These are phyloP conservation scores for Magnaporthiopsis rhizophila DNA, from an alignment of 2,329 filamentous ascomycete species.

Conservation along the genomic window DNA sequence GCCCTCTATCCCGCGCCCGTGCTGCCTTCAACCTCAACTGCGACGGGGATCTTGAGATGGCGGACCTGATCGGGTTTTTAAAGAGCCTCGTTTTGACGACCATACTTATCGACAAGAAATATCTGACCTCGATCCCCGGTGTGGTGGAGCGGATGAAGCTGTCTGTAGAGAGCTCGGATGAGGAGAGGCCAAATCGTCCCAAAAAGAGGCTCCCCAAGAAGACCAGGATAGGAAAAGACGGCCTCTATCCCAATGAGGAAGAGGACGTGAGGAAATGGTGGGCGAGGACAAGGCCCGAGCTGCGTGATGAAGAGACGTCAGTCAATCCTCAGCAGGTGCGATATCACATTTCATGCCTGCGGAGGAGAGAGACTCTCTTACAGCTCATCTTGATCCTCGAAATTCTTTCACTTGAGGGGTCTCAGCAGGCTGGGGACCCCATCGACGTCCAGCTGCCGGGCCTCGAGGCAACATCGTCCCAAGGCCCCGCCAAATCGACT, in stretches of 20 bases:
- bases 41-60: slow-evolving; percentile 51
- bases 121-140: slow-evolving; percentile 59
- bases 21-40: slow-evolving; percentile 60
- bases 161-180: slow-evolving; percentile 47
- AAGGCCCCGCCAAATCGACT: slow-evolving; percentile 16
- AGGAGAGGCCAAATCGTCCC: slow-evolving; percentile 22
- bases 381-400: slow-evolving; percentile 76
- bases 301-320: slow-evolving; percentile 36
- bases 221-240: slow-evolving; percentile 59
- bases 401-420: slow-evolving; percentile 59
- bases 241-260: slow-evolving; percentile 60
- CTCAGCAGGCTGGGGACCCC: slow-evolving; percentile 28
- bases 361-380: slow-evolving; percentile 69
- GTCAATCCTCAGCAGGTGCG: slow-evolving; percentile 46
- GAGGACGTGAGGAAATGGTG: slow-evolving; percentile 63
- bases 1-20: slow-evolving; percentile 66
- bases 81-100: slow-evolving; percentile 59
- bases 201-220: slow-evolving; percentile 52
- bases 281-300: slow-evolving; percentile 45
- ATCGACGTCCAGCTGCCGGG: slow-evolving; percentile 40
- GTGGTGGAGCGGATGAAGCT: slow-evolving; percentile 51
- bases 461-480: slow-evolving; percentile 24
- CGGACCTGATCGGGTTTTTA: slow-evolving; percentile 60
- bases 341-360: slow-evolving; percentile 55
- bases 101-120: slow-evolving; percentile 69